phyloP scores from a whole-genome alignment of 768 basidiomycete genomes.

The Tricholoma terreum region DNA sequence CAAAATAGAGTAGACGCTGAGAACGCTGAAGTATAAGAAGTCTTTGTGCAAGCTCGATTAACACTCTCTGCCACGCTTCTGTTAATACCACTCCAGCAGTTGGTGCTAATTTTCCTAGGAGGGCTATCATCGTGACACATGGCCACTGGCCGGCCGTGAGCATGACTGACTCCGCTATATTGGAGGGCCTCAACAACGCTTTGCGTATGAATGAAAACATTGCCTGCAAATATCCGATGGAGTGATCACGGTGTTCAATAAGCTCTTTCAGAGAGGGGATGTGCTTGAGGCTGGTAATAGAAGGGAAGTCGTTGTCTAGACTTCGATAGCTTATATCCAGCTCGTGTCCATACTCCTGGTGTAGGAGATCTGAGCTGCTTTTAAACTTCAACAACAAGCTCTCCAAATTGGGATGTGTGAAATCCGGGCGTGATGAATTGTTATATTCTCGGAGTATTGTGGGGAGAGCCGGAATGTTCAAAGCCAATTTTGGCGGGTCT shows the following conservation, averaged over 20 bases:
- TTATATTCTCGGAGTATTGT: no score
- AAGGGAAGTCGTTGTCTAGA: background rate
- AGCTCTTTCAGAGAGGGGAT: background rate
- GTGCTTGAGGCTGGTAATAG: background rate
- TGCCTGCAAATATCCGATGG: background rate
- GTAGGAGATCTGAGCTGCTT: background rate
- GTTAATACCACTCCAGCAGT: conserved; percentile 15
- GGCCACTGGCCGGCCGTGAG: conserved; percentile 34
- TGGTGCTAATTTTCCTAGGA: conserved; percentile 30
- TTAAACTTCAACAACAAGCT: background rate
- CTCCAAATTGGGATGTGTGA: background rate
- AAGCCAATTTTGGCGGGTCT: background rate
- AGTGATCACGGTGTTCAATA: conserved; percentile 1
- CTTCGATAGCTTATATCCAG: background rate
- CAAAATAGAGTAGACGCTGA: conserved; percentile 30
- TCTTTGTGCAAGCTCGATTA: conserved; percentile 27
- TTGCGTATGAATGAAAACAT: background rate
- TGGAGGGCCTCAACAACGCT: background rate
- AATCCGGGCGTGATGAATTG: no score
- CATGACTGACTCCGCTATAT: conserved; percentile 6
- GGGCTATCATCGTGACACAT: conserved; percentile 24
- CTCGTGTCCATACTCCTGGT: background rate
- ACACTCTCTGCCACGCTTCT: conserved; percentile 25
- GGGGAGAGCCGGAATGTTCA: no score
- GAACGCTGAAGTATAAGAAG: conserved; percentile 35